Evolutionary conservation across 2,329 filamentous ascomycete species (phyloP).

Genomic region (Aspergillus felis): DNA sequence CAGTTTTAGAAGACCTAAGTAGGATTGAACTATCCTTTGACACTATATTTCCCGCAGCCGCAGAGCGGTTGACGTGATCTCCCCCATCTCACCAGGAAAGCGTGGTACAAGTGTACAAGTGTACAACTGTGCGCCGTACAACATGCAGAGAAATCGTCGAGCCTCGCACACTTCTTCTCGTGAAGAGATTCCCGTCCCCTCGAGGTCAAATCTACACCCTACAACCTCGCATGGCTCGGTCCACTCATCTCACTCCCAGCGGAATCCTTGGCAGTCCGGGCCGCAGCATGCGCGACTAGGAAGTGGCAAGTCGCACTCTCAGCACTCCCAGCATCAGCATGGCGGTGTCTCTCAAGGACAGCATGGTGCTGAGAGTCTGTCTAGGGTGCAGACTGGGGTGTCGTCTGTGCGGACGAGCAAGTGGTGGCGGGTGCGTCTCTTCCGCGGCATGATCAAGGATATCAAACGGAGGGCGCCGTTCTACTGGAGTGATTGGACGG

Average conservation of each 20-base stretch:
- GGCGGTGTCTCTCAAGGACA: not conserved
- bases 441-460: constrained; percentile 77
- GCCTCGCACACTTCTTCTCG: constrained; percentile 7
- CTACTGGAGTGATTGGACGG: constrained; percentile 77
- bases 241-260: constrained; percentile 15
- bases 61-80: not conserved
- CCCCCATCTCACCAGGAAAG: not conserved
- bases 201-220: constrained; percentile 25
- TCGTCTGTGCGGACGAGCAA: constrained; percentile 15
- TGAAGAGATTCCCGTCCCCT: constrained; percentile 21
- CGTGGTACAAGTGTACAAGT: not conserved
- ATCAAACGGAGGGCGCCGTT: constrained; percentile 69
- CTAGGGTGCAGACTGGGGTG: constrained; percentile 5
- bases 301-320: not conserved
- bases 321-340: not conserved
- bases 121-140: not conserved
- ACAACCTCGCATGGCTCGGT: not conserved
- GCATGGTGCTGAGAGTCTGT: not conserved
- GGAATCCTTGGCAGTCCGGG: constrained; percentile 24
- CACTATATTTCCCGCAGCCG: not conserved
- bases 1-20: not conserved
- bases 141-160: constrained; percentile 5
- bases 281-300: not conserved
- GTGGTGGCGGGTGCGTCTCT: constrained; percentile 75
- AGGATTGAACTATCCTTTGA: not conserved